Conservation (phyloP, 2,329 filamentous ascomycete genomes). For the Xylaria sp. region DNA sequence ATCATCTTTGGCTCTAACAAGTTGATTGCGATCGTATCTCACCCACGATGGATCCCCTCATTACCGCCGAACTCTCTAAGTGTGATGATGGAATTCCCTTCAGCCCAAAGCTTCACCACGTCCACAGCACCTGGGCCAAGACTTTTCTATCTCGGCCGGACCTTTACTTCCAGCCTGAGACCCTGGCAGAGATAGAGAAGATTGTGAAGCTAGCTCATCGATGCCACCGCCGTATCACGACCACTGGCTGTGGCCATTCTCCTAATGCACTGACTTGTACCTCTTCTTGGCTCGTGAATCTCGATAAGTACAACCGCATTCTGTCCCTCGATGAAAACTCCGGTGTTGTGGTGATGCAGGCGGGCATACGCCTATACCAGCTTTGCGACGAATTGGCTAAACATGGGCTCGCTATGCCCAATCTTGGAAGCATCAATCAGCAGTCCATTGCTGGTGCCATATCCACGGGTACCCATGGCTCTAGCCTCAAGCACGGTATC, state of each 20-base stretch:
- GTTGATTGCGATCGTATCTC: neutral
- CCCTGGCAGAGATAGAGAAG: conserved; percentile 83
- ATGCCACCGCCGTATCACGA: conserved; percentile 83
- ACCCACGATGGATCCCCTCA: conserved; percentile 44
- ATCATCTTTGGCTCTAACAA: neutral
- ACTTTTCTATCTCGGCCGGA: conserved; percentile 91
- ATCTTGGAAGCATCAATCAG: conserved; percentile 92
- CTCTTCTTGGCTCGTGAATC: conserved; percentile 92
- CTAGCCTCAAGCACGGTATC: conserved; percentile 83
- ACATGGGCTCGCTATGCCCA: conserved; percentile 84
- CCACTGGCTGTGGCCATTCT: conserved; percentile 91
- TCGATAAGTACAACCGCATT: conserved; percentile 83
- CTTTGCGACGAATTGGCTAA: conserved; percentile 79
- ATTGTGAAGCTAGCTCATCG: conserved; percentile 80
- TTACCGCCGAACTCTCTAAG: conserved; percentile 43
- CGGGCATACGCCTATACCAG: conserved; percentile 84
- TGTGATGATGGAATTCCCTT: conserved; percentile 69
- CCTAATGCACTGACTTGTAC: conserved; percentile 93
- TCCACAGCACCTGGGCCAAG: conserved; percentile 93
- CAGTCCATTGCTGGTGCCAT: conserved; percentile 95
- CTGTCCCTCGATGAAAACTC: conserved; percentile 74
- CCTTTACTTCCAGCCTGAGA: conserved; percentile 87
- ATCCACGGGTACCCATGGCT: conserved; percentile 92
- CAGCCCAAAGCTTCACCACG: conserved; percentile 75
- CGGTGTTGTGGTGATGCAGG: conserved; percentile 79